Conservation (phyloP, 495 filamentous ascomycete species). For the Neurospora sp. region DNA sequence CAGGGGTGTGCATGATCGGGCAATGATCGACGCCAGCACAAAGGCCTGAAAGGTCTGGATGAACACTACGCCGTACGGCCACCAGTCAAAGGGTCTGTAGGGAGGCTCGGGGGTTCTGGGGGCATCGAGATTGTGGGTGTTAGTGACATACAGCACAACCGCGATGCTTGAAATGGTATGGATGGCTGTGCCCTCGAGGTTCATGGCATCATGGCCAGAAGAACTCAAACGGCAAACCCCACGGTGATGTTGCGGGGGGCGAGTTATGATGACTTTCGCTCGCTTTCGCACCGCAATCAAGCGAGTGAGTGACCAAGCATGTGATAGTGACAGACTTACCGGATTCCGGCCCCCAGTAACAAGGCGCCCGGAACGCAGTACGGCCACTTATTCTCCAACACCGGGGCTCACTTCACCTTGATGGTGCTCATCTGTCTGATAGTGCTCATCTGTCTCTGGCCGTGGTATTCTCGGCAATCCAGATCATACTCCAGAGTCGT, state of each 20-base stretch:
- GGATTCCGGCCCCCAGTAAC: neutral
- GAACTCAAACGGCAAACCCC: neutral
- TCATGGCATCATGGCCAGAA: neutral
- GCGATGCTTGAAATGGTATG: neutral
- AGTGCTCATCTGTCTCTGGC: too few relatives aligned
- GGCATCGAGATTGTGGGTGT: neutral
- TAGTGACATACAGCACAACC: neutral
- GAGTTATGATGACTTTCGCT: neutral
- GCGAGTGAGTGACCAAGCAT: neutral
- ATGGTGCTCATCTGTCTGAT: too few relatives aligned
- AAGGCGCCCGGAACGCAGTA: too few relatives aligned
- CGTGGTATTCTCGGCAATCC: neutral
- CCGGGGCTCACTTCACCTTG: too few relatives aligned
- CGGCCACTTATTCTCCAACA: too few relatives aligned
- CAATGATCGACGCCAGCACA: neutral
- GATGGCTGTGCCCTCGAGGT: neutral
- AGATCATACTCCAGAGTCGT: neutral
- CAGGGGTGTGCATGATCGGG: neutral
- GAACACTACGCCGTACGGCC: neutral
- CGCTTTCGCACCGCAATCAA: neutral
- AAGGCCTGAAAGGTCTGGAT: neutral
- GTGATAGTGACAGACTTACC: neutral
- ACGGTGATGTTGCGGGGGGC: neutral
- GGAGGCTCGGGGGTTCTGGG: neutral
- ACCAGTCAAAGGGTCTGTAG: neutral